Evolutionary conservation across 2,329 filamentous ascomycete genomes (phyloP).

Genomic region (Trichoderma oligosporum): DNA sequence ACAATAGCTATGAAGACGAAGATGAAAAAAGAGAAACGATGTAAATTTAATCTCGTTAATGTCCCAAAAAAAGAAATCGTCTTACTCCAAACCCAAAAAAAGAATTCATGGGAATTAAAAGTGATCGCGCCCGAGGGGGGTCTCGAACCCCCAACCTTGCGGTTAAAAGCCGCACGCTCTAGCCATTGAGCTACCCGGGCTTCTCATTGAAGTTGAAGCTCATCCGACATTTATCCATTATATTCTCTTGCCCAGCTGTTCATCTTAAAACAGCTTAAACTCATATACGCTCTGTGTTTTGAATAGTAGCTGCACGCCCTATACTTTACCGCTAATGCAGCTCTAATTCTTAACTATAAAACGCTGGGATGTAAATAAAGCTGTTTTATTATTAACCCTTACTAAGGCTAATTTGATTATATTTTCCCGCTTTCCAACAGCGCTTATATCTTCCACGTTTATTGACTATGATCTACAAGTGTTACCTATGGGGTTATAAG

Average conservation of each 20-base stretch:
- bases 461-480: no score
- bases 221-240: neutral
- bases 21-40: neutral
- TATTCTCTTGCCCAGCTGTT: neutral
- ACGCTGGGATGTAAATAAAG: neutral
- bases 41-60: no score
- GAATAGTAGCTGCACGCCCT: neutral
- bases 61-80: no score
- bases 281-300: neutral
- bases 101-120: no score
- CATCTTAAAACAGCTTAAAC: no score
- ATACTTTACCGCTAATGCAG: neutral
- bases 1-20: neutral
- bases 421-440: no score
- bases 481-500: no score
- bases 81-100: no score
- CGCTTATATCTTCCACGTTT: no score
- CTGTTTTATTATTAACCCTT: neutral
- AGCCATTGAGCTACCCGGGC: constrained; percentile 34
- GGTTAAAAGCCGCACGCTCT: constrained; percentile 36
- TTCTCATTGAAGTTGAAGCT: neutral
- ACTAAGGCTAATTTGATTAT: neutral
- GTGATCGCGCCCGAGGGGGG: constrained; percentile 34
- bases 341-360: neutral
- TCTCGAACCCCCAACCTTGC: constrained; percentile 34